Conservation (phyloP, 139 green algal species). For the Spirogloea muscicola region DNA sequence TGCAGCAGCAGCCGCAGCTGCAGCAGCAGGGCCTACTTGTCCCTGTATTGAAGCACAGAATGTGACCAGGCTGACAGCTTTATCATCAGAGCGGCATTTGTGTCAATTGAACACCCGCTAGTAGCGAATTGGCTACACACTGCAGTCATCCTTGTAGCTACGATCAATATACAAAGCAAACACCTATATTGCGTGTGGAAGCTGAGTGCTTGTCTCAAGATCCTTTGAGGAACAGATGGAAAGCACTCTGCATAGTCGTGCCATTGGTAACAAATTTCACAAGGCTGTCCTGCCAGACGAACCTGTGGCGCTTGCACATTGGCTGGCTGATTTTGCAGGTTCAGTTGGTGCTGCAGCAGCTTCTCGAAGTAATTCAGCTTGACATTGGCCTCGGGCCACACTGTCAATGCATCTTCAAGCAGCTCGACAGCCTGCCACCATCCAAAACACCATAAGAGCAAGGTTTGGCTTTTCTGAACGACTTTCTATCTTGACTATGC, state of each 20-base stretch:
- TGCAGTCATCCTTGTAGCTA: neutral
- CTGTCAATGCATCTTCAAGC: constrained; percentile 41
- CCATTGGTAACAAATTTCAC: neutral
- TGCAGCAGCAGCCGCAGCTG: neutral
- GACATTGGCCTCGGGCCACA: constrained; percentile 58
- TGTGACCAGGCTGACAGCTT: neutral
- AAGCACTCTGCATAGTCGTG: neutral
- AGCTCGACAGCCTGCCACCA: constrained; percentile 27
- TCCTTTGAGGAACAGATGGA: neutral
- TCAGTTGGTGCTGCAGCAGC: constrained; percentile 24
- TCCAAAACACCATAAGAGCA: too few species aligned
- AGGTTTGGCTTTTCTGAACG: too few species aligned
- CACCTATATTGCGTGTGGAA: too few species aligned
- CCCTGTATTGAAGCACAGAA: neutral
- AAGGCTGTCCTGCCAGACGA: neutral
- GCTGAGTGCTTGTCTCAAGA: too few species aligned
- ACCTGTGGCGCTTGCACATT: constrained; percentile 19
- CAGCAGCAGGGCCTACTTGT: neutral
- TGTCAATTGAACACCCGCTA: neutral
- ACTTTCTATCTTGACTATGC: too few species aligned
- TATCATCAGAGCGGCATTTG: neutral
- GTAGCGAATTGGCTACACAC: neutral
- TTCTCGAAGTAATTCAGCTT: constrained; percentile 77
- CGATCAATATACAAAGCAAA: neutral
- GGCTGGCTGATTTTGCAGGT: constrained; percentile 13